Percentiles rank a stretch among this genome's conserved stretches.
phyloP scores from a whole-genome alignment of 169 alveolate genomes.

The Plasmodium cynomolgi region DNA sequence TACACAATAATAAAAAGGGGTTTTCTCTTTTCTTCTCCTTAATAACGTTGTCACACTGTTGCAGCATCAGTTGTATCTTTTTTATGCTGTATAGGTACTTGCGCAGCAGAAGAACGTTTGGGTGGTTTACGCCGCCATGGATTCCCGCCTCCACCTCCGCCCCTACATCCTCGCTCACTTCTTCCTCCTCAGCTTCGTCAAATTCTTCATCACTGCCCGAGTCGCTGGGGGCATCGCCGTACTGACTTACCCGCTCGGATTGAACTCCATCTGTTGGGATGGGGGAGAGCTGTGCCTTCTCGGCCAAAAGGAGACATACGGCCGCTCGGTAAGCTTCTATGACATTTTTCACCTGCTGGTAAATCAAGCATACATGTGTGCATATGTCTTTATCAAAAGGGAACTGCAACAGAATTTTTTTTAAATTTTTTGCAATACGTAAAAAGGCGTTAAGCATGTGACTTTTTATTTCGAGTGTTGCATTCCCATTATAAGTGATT shows the following conservation, averaged over 20 bases:
- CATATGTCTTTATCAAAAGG: constrained; percentile 77
- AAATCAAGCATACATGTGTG: constrained; percentile 74
- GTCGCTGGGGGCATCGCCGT: not conserved
- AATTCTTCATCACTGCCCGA: not conserved
- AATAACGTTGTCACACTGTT: constrained; percentile 51
- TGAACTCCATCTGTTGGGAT: not conserved
- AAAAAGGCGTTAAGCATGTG: constrained; percentile 38
- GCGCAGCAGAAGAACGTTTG: not conserved
- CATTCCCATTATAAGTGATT: constrained; percentile 36
- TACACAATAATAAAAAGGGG: constrained; percentile 71
- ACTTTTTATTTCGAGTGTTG: constrained; percentile 47
- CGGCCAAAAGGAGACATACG: constrained; percentile 2
- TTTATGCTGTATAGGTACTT: constrained; percentile 16
- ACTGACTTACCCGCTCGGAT: not conserved
- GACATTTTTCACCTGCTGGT: constrained; percentile 59
- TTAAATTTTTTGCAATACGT: constrained; percentile 65
- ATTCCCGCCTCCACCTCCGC: not conserved
- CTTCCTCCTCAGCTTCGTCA: not conserved
- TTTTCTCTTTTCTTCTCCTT: constrained; percentile 64
- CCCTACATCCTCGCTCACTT: not conserved
- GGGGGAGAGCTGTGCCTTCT: not conserved
- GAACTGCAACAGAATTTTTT: constrained; percentile 58
- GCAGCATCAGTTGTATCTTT: constrained; percentile 20
- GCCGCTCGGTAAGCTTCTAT: constrained; percentile 34
- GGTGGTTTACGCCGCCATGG: not conserved